A percentile compares a stretch with the other conserved stretches of the same genome.
phyloP scores from a whole-genome alignment of 2,329 filamentous ascomycete species.

The Pseudogymnoascus sp. region DNA sequence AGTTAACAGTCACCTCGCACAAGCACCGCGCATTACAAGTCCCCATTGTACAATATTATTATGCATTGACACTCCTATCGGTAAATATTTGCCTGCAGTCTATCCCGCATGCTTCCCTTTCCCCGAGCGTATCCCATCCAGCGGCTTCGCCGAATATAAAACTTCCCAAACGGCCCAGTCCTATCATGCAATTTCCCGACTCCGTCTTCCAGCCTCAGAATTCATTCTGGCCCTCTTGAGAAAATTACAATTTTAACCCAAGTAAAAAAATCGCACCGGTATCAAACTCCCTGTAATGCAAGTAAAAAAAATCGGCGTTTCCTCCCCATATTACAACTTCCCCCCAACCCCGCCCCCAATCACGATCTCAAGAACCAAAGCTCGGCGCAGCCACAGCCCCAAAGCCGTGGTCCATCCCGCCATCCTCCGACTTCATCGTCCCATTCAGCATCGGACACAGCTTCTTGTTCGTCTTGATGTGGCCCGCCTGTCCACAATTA shows the following conservation, averaged over 20 bases:
- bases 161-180: not conserved
- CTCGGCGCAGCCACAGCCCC: slow-evolving; percentile 37
- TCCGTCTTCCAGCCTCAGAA: not conserved
- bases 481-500: slow-evolving; percentile 92
- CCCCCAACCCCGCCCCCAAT: not conserved
- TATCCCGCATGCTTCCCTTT: not conserved
- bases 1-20: not conserved
- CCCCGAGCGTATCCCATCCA: not conserved
- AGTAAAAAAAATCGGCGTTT: not conserved
- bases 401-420: slow-evolving; percentile 52
- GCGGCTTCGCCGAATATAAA: not conserved
- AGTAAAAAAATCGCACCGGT: not conserved
- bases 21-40: not conserved
- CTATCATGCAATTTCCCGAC: slow-evolving; percentile 8
- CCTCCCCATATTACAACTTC: not conserved
- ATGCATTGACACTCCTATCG: not conserved
- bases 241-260: slow-evolving; percentile 6
- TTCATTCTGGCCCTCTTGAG: not conserved
- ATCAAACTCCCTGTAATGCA: slow-evolving; percentile 3
- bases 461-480: slow-evolving; percentile 99
- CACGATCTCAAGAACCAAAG: slow-evolving; percentile 13
- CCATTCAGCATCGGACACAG: slow-evolving; percentile 82
- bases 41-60: not conserved
- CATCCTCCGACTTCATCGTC: slow-evolving; percentile 60
- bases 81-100: not conserved